These are phyloP conservation scores for Leccinum fuscescens DNA, from an alignment of 1,284 basidiomycete genomes.

Conservation along the genomic window DNA sequence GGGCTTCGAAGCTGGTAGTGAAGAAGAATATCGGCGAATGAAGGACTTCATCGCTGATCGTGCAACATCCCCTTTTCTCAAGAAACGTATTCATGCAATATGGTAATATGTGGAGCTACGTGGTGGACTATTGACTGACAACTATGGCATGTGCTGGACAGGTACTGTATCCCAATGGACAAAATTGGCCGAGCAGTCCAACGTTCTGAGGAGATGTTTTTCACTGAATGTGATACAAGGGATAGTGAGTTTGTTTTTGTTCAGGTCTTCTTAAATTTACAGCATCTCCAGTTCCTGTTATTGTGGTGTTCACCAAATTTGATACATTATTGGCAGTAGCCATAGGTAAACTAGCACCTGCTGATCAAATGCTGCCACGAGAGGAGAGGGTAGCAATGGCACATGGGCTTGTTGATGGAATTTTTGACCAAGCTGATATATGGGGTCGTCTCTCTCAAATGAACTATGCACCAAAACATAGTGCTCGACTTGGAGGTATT, in stretches of 20 bases:
- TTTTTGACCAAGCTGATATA: not conserved
- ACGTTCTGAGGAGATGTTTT: not conserved
- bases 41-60: not conserved
- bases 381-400: not conserved
- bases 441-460: not conserved
- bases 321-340: not conserved
- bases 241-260: not conserved
- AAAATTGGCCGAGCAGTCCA: not conserved
- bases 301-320: not conserved
- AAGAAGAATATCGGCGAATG: rapidly evolving
- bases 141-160: not conserved
- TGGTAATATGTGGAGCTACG: not conserved
- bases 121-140: not conserved
- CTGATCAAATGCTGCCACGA: not conserved
- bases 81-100: not conserved
- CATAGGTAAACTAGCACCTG: not conserved
- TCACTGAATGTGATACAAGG: not conserved
- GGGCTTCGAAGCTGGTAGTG: not conserved
- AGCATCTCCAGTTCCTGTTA: not conserved
- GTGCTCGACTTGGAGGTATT: not conserved
- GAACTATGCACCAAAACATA: not conserved
- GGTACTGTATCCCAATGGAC: not conserved
- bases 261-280: not conserved
- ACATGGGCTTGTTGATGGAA: rapidly evolving
- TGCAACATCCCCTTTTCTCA: not conserved